A percentile compares a stretch with the other conserved stretches of the same genome.
phyloP scores from a whole-genome alignment of 1,139 yeast species.

The Zygoascus sp. region DNA sequence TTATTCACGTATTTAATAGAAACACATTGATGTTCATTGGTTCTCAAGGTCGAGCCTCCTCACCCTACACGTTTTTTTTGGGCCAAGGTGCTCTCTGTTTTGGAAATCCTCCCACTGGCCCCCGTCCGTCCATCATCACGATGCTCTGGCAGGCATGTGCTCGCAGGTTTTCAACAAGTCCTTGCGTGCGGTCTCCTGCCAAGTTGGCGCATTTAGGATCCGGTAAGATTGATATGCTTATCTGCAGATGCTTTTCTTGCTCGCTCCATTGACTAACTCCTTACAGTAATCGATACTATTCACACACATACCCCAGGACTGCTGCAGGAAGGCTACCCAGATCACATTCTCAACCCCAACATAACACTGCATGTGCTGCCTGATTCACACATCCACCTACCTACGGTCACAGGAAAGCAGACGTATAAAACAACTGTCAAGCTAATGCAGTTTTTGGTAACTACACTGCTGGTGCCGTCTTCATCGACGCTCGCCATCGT shows the following conservation, averaged over 20 bases:
- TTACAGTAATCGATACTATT: constrained; percentile 46
- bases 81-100: not conserved
- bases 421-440: constrained; percentile 49
- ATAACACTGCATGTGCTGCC: constrained; percentile 64
- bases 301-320: constrained; percentile 54
- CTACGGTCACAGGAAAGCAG: constrained; percentile 55
- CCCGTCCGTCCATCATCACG: constrained; percentile 3
- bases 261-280: no score
- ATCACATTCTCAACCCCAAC: constrained; percentile 45
- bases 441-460: constrained; percentile 28
- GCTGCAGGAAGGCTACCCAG: constrained; percentile 49
- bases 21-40: no score
- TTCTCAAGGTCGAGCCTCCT: no score
- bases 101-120: not conserved
- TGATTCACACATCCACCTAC: constrained; percentile 53
- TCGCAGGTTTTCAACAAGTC: not conserved
- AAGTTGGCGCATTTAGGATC: constrained; percentile 54
- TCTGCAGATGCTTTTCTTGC: not conserved
- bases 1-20: no score
- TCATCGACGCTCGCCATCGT: constrained; percentile 26
- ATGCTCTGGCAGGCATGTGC: not conserved
- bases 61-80: no score
- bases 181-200: not conserved
- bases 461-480: constrained; percentile 30
- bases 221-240: constrained; percentile 9